These are phyloP conservation scores for Penicillium turbatum DNA, from an alignment of 495 filamentous ascomycete genomes.

Conservation along the genomic window DNA sequence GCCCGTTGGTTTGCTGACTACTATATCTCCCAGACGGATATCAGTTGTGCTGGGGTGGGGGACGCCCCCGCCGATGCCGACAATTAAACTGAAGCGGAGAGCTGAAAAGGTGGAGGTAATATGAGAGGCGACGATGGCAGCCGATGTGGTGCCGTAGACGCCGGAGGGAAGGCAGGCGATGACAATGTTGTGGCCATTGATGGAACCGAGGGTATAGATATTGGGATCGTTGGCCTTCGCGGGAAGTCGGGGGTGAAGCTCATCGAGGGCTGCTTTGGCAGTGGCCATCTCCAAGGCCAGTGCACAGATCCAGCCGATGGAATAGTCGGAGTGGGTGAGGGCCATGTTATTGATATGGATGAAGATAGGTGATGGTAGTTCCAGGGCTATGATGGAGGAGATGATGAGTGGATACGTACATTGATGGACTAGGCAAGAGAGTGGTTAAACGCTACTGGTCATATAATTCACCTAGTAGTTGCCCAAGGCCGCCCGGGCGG, in stretches of 20 bases:
- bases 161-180: background rate
- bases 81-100: background rate
- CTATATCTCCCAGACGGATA: background rate
- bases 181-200: slow-evolving; percentile 15
- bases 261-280: slow-evolving; percentile 30
- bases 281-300: slow-evolving; percentile 33
- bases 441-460: too few relatives aligned
- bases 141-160: background rate
- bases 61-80: background rate
- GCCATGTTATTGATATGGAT: too few relatives aligned
- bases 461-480: too few relatives aligned
- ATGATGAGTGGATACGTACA: too few relatives aligned
- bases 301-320: slow-evolving; percentile 37
- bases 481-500: too few relatives aligned
- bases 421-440: too few relatives aligned
- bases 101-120: background rate
- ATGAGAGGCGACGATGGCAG: background rate
- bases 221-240: slow-evolving; percentile 23
- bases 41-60: background rate
- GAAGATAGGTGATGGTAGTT: too few relatives aligned
- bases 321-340: slow-evolving; percentile 21
- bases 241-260: slow-evolving; percentile 18
- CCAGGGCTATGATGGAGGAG: too few relatives aligned
- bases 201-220: slow-evolving; percentile 26
- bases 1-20: background rate